Conservation (phyloP, 768 basidiomycete species). For the Pleurotus platypus region DNA sequence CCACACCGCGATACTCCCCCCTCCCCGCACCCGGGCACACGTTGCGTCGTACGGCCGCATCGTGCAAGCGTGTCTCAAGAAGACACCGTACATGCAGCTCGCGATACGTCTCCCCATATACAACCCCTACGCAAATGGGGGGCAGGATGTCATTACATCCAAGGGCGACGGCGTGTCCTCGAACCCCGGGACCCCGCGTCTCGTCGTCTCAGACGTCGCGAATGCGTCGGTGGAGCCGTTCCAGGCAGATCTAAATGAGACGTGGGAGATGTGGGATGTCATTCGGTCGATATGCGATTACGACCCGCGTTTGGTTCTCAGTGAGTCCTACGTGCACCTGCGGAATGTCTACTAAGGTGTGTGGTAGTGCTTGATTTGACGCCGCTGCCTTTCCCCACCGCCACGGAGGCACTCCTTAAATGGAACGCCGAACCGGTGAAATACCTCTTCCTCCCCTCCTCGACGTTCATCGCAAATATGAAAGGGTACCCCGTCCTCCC, state of each 20-base stretch:
- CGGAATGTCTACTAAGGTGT: conserved; percentile 11
- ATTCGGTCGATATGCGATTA: conserved; percentile 90
- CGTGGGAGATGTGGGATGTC: conserved; percentile 99
- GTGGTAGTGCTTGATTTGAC: conserved; percentile 83
- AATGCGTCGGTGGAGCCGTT: conserved; percentile 30
- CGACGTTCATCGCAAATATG: conserved; percentile 90
- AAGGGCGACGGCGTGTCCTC: conserved; percentile 4
- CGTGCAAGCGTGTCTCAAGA: conserved; percentile 73
- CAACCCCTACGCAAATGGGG: conserved; percentile 48
- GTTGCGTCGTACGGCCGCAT: conserved; percentile 93
- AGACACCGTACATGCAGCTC: conserved; percentile 69
- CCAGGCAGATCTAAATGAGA: conserved; percentile 62
- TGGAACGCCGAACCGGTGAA: conserved; percentile 95
- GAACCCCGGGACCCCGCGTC: conserved; percentile 25
- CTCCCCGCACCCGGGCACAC: conserved; percentile 78
- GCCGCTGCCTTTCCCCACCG: conserved; percentile 73
- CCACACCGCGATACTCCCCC: conserved; percentile 80
- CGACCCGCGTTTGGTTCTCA: conserved; percentile 65
- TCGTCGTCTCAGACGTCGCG: conserved; percentile 32
- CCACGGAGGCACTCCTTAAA: conserved; percentile 69
- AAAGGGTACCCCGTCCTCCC: conserved; percentile 97
- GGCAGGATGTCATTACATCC: conserved; percentile 8
- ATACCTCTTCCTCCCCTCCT: conserved; percentile 83
- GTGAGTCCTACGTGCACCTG: conserved; percentile 36
- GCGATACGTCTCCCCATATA: conserved; percentile 83